phyloP scores from a whole-genome alignment of 2,329 filamentous ascomycete species.

The Fusarium zealandicum region DNA sequence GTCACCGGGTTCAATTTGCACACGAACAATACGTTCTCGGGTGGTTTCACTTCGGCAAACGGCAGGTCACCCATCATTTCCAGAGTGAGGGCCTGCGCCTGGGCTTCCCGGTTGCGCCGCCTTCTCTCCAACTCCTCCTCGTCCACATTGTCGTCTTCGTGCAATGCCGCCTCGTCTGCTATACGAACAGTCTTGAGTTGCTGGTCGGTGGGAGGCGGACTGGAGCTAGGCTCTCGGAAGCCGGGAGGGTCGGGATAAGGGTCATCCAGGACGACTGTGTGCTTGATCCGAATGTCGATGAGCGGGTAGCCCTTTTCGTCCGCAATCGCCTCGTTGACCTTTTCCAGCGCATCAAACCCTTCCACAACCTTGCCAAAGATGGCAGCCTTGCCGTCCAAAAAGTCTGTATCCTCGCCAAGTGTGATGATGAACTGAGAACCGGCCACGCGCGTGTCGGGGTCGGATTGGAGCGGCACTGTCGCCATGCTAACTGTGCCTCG shows the following conservation, averaged over 20 bases:
- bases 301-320: conserved; percentile 87
- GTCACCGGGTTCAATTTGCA: conserved; percentile 99
- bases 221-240: conserved; percentile 77
- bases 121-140: conserved; percentile 82
- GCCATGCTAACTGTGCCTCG: conserved; percentile 97
- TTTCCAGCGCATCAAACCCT: conserved; percentile 91
- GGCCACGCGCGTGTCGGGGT: conserved; percentile 83
- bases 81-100: conserved; percentile 90
- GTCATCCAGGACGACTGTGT: conserved; percentile 91
- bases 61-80: conserved; percentile 98
- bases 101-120: conserved; percentile 86
- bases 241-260: conserved; percentile 84
- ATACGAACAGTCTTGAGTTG: conserved; percentile 93
- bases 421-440: conserved; percentile 95
- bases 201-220: conserved; percentile 80
- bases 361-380: conserved; percentile 96
- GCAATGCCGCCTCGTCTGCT: conserved; percentile 83
- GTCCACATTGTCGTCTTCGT: conserved; percentile 73
- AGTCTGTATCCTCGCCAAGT: conserved; percentile 86
- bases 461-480: conserved; percentile 77
- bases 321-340: conserved; percentile 88
- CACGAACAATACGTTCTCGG: conserved; percentile 96
- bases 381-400: conserved; percentile 89
- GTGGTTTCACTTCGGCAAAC: conserved; percentile 96
- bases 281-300: conserved; percentile 93